Percentiles rank a stretch among this genome's conserved stretches.
phyloP scores from a whole-genome alignment of 352 stramenopile genomes.

The Globisporangium parvum region DNA sequence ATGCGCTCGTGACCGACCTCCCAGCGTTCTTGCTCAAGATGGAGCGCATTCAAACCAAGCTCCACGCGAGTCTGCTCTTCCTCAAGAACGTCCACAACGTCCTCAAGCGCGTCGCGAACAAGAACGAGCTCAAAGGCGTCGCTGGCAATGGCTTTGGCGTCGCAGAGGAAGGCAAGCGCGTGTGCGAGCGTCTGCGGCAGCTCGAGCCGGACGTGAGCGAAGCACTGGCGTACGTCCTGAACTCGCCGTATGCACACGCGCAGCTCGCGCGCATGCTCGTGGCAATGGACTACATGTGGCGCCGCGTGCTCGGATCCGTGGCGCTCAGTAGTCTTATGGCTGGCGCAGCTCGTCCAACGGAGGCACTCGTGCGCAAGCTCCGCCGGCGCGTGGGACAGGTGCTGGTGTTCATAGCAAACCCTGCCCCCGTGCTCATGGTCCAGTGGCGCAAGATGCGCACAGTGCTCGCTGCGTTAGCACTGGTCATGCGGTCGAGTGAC shows the following conservation, averaged over 20 bases:
- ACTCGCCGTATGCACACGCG: slow-evolving; percentile 10
- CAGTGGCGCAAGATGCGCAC: slow-evolving; percentile 15
- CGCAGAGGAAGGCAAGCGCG: slow-evolving; percentile 23
- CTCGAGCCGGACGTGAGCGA: slow-evolving; percentile 18
- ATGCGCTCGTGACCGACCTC: slow-evolving; percentile 24
- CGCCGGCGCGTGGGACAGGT: slow-evolving; percentile 3
- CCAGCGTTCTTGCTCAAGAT: slow-evolving; percentile 35
- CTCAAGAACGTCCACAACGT: slow-evolving; percentile 39
- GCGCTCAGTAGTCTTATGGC: slow-evolving; percentile 26
- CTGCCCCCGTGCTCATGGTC: slow-evolving; percentile 11
- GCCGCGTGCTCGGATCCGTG: slow-evolving; percentile 18
- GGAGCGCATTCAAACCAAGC: slow-evolving; percentile 24
- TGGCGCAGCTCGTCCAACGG: slow-evolving; percentile 11
- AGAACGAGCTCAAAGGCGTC: slow-evolving; percentile 40
- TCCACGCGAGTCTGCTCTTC: slow-evolving; percentile 26
- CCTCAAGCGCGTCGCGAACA: slow-evolving; percentile 32
- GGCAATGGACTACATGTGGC: slow-evolving; percentile 41
- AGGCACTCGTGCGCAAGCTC: slow-evolving; percentile 18
- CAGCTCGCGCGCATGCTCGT: slow-evolving; percentile 25
- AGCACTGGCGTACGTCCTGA: slow-evolving; percentile 19
- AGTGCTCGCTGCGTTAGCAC: background rate
- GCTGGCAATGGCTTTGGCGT: slow-evolving; percentile 29
- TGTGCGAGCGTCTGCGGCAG: slow-evolving; percentile 19
- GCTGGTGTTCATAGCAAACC: slow-evolving; percentile 10
- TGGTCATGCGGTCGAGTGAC: slow-evolving; percentile 1